These are phyloP conservation scores for Ottelia alismoides DNA, from an alignment of 106 monocot genomes.

Conservation along the genomic window DNA sequence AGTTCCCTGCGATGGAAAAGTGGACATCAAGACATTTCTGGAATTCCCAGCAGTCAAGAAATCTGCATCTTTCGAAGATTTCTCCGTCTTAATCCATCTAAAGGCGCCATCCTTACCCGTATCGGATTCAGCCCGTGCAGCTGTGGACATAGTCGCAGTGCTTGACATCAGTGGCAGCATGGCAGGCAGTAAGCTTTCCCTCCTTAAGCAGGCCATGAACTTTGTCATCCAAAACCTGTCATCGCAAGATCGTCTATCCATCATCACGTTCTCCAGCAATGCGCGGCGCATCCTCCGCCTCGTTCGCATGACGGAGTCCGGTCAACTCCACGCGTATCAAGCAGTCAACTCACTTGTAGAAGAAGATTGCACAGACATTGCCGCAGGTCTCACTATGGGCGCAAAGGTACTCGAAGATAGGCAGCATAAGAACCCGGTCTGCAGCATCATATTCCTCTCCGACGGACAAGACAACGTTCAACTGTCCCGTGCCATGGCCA, in stretches of 20 bases:
- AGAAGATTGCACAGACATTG: constrained; percentile 84
- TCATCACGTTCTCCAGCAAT: constrained; percentile 83
- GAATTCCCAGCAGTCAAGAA: no score
- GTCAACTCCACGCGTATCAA: constrained; percentile 56
- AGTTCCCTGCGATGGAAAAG: no score
- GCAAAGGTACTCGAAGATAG: constrained; percentile 65
- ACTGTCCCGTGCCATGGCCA: no score
- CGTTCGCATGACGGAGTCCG: constrained; percentile 57
- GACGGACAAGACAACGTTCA: constrained; percentile 97
- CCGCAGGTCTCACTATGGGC: constrained; percentile 61
- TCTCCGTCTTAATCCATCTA: no score
- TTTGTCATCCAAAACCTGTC: constrained; percentile 93
- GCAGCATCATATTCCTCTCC: constrained; percentile 86
- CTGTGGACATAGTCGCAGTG: constrained; percentile 78
- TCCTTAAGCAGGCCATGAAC: constrained; percentile 88
- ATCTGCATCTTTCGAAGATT: no score
- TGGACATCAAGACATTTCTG: no score
- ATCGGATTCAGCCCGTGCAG: constrained; percentile 36
- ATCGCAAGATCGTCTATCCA: constrained; percentile 67
- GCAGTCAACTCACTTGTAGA: constrained; percentile 59
- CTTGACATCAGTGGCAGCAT: constrained; percentile 97
- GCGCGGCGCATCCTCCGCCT: constrained; percentile 70
- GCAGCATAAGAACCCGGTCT: constrained; percentile 50
- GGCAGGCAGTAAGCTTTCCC: constrained; percentile 88
- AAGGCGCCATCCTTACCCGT: no score